Evolutionary conservation across 306 rosid genomes (phyloP).

Genomic region (Acacia crassicarpa): DNA sequence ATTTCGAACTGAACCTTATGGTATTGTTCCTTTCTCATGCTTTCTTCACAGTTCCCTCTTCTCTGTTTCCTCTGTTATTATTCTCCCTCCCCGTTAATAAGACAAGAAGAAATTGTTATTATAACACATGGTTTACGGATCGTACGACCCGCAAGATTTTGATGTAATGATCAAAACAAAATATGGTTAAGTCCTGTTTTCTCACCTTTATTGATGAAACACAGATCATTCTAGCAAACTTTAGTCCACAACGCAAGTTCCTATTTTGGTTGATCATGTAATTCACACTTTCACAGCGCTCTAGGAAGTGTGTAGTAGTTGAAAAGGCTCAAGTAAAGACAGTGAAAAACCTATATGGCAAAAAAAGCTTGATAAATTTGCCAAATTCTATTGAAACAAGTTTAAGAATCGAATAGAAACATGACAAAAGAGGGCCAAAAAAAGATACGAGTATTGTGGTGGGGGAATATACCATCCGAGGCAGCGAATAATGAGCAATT

Average conservation of each 20-base stretch:
- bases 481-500: not conserved
- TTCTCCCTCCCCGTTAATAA: not conserved
- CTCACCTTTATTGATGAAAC: not conserved
- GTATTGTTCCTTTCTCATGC: not conserved
- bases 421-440: not conserved
- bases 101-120: not conserved
- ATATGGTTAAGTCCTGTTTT: not conserved
- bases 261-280: not conserved
- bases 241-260: not conserved
- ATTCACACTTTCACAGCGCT: too few relatives aligned
- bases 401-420: not conserved
- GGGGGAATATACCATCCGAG: not conserved
- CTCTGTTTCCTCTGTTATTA: not conserved
- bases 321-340: too few relatives aligned
- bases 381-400: not conserved
- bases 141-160: not conserved
- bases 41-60: not conserved
- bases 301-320: too few relatives aligned
- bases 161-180: not conserved
- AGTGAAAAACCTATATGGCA: not conserved
- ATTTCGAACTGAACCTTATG: constrained; percentile 23
- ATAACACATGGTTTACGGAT: not conserved
- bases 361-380: not conserved
- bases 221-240: not conserved
- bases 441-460: not conserved